Conservation (phyloP, 805 yeast genomes). For the Saturnispora galanensis region DNA sequence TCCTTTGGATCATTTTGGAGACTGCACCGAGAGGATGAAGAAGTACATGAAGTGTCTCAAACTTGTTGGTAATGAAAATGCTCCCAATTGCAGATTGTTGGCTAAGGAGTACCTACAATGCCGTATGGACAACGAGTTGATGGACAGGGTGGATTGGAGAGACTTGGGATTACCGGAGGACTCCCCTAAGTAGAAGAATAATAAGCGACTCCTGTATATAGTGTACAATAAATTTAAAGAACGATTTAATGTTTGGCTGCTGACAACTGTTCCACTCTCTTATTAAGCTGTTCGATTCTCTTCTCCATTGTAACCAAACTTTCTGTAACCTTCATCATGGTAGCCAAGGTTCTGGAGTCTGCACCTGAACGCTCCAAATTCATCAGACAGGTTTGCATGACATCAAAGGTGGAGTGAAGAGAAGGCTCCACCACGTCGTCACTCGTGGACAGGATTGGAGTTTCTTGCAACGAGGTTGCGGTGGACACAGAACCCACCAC, state of each 20-base stretch:
- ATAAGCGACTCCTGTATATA: background rate
- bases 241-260: background rate
- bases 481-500: no score
- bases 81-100: constrained; percentile 78
- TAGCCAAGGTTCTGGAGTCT: background rate
- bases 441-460: no score
- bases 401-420: background rate
- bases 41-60: constrained; percentile 72
- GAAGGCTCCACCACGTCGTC: no score
- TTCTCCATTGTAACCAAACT: background rate
- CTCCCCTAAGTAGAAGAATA: background rate
- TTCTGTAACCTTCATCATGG: background rate
- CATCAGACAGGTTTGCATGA: background rate
- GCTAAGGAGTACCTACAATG: constrained; percentile 80
- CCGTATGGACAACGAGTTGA: constrained; percentile 65
- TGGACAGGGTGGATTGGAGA: constrained; percentile 29
- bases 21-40: constrained; percentile 68
- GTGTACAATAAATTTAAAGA: background rate
- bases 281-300: background rate
- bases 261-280: background rate
- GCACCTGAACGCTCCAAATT: background rate
- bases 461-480: no score
- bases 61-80: constrained; percentile 69
- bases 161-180: constrained; percentile 30
- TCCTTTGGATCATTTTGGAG: constrained; percentile 83